Evolutionary conservation across 2,329 filamentous ascomycete species (phyloP), one percentile per base, ranked within the genome.

Genomic region (Aureobasidium leucospermi): DNA sequence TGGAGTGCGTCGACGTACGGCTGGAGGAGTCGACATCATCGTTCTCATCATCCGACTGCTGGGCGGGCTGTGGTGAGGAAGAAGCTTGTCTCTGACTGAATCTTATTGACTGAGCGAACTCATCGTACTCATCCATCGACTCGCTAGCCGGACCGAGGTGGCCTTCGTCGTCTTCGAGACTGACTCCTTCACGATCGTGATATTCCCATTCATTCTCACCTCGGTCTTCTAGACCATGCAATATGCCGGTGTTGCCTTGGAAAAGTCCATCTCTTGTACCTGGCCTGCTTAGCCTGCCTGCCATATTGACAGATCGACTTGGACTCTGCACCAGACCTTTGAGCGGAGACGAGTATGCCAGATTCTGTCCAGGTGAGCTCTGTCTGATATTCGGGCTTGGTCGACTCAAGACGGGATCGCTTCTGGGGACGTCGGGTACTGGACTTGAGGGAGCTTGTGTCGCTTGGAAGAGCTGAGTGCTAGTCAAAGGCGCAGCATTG

Each of bases 401-500:
- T 19, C 76, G 73, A 38, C 74, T 73, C 58, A 75, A 71, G 16
- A 78, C 66, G 1, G 74, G 70, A 62, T 79, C 76, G 15, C 76
- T 78, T n/a, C 65, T 68, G 4, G 66, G 64, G 2, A 62, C 67
- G 59, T 72, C 72, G 16, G 69, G 64, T 4, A 70, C 63, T 16
- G 76, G 76, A 28, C 77, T 78, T 0, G 77, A 78, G 16, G 69
- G 69, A 23, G 73, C 74, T 62, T 78, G 77, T 1, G 76, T 78
- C 29, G 74, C 72, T 52, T 74, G 70, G 64, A 78, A 79, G 11
- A 74, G 67, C 60, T 79, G 77, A 7, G 76, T 78, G 29, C 76
- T 69, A 38, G 73, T 76, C 67, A 79, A 69, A 16, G 70, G 69
- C 6, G 69, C 66, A n/a, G 63, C 67, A 36, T 67, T 64, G 11